Conservation (phyloP, 192 early-diverging fungal genomes). For the Irineochytrium annulatum region DNA sequence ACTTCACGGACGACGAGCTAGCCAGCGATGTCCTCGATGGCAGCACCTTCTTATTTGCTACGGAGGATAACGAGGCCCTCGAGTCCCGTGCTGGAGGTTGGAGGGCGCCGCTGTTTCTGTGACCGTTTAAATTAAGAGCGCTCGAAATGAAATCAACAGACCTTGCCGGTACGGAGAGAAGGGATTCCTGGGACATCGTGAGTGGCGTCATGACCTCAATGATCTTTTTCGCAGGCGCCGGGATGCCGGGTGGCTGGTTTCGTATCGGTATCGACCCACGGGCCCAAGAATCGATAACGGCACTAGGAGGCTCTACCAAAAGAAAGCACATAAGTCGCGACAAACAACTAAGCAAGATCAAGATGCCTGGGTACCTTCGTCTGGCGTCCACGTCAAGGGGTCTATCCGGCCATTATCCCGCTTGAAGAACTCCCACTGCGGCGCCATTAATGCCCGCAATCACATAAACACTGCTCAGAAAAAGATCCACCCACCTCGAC, state of each 20-base stretch:
- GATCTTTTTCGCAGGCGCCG: constrained; percentile 4
- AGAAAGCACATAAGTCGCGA: not conserved
- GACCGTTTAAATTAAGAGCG: too few relatives aligned
- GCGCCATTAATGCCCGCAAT: too few relatives aligned
- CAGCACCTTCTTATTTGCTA: constrained; percentile 1
- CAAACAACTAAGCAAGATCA: not conserved
- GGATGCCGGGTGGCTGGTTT: constrained; percentile 6
- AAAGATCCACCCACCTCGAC: constrained; percentile 28
- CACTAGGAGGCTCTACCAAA: constrained; percentile 38
- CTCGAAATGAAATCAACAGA: too few relatives aligned
- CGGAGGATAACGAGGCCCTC: not conserved
- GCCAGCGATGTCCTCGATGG: too few relatives aligned
- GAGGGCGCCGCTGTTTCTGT: too few relatives aligned
- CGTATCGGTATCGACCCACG: constrained; percentile 40
- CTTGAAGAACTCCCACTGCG: constrained; percentile 48
- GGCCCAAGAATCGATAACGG: constrained; percentile 42
- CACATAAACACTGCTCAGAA: too few relatives aligned
- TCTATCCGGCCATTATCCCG: constrained; percentile 41
- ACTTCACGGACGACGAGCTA: not conserved
- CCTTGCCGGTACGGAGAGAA: not conserved
- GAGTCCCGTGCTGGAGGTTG: too few relatives aligned
- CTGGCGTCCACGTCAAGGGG: constrained; percentile 42
- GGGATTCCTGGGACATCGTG: not conserved
- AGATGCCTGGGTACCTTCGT: constrained; percentile 34
- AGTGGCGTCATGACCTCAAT: not conserved